Evolutionary conservation across 2,329 filamentous ascomycete genomes (phyloP), one percentile per base, ranked within the genome.

Genomic region (Diaporthe sp.): DNA sequence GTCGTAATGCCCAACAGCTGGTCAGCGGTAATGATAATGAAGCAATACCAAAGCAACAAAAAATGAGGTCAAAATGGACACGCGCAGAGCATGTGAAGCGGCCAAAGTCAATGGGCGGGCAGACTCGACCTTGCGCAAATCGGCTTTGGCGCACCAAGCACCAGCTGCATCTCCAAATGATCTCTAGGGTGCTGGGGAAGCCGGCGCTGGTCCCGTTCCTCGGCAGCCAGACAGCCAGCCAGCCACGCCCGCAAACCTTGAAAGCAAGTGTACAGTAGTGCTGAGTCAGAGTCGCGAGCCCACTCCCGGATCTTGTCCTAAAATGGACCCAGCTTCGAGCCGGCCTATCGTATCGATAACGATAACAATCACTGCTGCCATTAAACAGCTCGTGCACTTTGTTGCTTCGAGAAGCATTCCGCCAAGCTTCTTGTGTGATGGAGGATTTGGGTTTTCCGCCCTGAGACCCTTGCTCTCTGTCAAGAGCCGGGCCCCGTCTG

Each of bases 111-210:
- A 73, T 73, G 58, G 58, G 57, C 49, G 34, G 34, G 58, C 71
- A 73, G 49, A 65, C 58, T 65, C 58, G 58, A n/a, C 46, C 19
- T 55, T 67, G 58, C 58, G 58, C 71, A 73, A 73, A 65, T 51
- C 58, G 34, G 51, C 44, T 25, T 42, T 53, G 57, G 70, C 57
- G 70, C 70, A 53, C 25, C 37, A 57, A 58, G 51, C 67, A 59
- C 9, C 57, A 68, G 65, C 65, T 39, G 65, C 65, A 28, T 68
- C 61, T 49, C 42, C 61, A 49, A 49, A 46, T n/a, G 34, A 17
- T 22, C 15, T 28, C 46, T 51, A 22, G 46, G 22, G 46, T 53
- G 49, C 49, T 34, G 31, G 55, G 31, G 55, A 58, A n/a, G 31
- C 55, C 37, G 15, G 15, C 31, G 28, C 31, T 58, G 31, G 55